Base-by-base conservation (phyloP, 164 flowering plant genomes). In the Sedum album region DNA sequence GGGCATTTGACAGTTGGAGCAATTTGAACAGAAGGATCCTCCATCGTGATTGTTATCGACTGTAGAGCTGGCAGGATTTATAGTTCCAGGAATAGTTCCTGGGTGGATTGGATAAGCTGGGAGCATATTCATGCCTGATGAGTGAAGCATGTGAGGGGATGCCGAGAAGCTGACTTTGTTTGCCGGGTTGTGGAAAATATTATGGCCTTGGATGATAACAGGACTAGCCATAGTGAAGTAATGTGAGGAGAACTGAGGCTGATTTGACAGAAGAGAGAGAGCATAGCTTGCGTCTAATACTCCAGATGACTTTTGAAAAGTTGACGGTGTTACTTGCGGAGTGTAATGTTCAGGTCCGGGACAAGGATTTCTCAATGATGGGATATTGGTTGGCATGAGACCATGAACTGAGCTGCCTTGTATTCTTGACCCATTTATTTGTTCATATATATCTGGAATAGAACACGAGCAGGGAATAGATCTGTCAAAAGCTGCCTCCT, bases 261-360 rank as follows among this genome's bases (percentile, higher is more conserved):
- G 75, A 69, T 77, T 68, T 78, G 86, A 82, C 86, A 82, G 86
- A 82, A 82, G 83, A 82, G 83, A 82, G 86, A 80, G 83, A 82
- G 86, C 86, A 79, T 76, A 65, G 31, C 60, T 49, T 21, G 76
- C 60, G 42, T 60, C 31, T 30, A 69, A 65, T 2, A 64, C 70
- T 67, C 70, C 68, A 66, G 66, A 30, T 31, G 62, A 26, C 13
- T 69, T 71, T 11, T 61, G 72, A 42, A 62, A 21, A 2, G 70
- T 60, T 48, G 73, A 25, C 23, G 70, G 61, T 39, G 61, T 9
- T 33, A 35, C 21, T 28, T 23, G 60, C 41, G 10, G 38, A 68
- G 71, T 7, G 33, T 9, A 60, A 60, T 67, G 62, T 36, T 65
- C 72, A 38, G 65, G 44, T 69, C 57, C 71, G 36, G 63, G 53